These are phyloP conservation scores for Cryptosporidium bovis DNA, from an alignment of 169 alveolate species.

Conservation along the genomic window DNA sequence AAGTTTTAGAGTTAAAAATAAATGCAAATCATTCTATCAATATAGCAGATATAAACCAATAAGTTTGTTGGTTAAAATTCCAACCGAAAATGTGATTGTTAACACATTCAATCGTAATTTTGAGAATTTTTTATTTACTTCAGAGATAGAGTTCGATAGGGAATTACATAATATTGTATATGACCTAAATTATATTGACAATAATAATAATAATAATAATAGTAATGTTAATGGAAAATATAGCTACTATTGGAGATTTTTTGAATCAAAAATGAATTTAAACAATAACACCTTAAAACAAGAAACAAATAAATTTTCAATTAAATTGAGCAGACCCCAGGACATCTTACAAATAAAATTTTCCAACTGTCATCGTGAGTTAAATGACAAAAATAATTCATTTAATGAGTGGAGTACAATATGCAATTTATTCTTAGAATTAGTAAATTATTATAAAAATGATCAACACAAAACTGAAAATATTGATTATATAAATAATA, in stretches of 20 bases:
- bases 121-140: not conserved
- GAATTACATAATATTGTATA: slow-evolving; percentile 9
- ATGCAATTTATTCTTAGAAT: not conserved
- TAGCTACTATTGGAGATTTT: not conserved
- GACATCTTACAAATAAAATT: slow-evolving; percentile 36
- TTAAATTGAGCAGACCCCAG: slow-evolving; percentile 16
- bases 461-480: not conserved
- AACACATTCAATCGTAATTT: not conserved
- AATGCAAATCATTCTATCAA: slow-evolving; percentile 42
- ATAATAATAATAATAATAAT: slow-evolving; percentile 2
- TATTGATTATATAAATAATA: not conserved
- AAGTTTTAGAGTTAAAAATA: slow-evolving; percentile 40
- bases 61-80: slow-evolving; percentile 19
- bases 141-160: slow-evolving; percentile 26
- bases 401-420: slow-evolving; percentile 1
- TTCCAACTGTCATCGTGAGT: slow-evolving; percentile 3
- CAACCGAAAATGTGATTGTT: slow-evolving; percentile 13
- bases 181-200: slow-evolving; percentile 4
- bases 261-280: not conserved
- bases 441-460: too few species aligned
- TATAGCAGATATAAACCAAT: slow-evolving; percentile 35
- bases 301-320: not conserved
- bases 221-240: not conserved
- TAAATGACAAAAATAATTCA: not conserved
- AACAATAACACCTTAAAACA: not conserved